Base-by-base conservation (phyloP, 441 rosid species). In the Arabidopsis hybrid region DNA sequence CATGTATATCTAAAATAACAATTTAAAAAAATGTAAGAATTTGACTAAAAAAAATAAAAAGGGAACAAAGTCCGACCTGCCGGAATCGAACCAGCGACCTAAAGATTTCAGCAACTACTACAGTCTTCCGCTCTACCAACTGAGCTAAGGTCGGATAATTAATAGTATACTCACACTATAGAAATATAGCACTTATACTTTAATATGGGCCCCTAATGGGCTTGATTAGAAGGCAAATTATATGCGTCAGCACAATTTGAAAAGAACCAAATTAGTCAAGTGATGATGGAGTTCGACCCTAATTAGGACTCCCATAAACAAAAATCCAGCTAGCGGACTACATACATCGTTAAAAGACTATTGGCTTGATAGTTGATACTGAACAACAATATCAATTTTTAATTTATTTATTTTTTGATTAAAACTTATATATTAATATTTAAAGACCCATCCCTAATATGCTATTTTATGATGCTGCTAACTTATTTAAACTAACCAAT, bases 121-220 rank as follows among this genome's bases (percentile, higher is more conserved):
- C 93, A 88, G 91, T 85, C 90, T 88, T 90, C 93, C 93, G 96
- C 96, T 87, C 90, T 87, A 46, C 89, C 90, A 90, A 88, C 93
- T 87, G 92, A 88, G 93, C 89, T 85, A 90, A 90, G 93, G 86
- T 84, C 95, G 62, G 21, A 21, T 21, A 21, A 21, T 21, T 21
- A 0, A 1, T 21, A 21, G 26, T 21, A 21, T 21, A 21, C 26
- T 21, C 26, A 21, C 26, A 21, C 26, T 21, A 21, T 0, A 0
- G 0, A 21, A 21, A 21, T 21, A 21, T 21, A 21, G 26, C 26
- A 2, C 26, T 21, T 21, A 21, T 21, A 21, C 26, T 21, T 21
- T 21, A 21, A 21, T 21, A 21, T 21, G 26, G 26, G 26, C 26
- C 26, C 26, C 26, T 21, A 21, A 21, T 21, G 26, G 26, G 26